These are phyloP conservation scores for Beta vulgaris DNA, from an alignment of 148 eudicot genomes.

Conservation along the genomic window DNA sequence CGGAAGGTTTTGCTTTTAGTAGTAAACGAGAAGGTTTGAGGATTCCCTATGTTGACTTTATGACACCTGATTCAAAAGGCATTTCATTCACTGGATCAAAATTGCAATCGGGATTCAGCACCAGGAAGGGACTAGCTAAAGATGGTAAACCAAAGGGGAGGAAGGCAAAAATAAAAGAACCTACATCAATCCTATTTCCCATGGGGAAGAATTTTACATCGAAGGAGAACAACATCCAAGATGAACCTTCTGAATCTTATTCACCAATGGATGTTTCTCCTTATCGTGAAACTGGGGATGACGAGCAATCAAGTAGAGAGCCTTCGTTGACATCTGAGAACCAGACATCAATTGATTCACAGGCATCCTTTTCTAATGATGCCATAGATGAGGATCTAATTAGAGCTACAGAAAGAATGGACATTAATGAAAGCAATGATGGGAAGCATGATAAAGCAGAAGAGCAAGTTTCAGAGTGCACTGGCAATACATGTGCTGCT, in stretches of 20 bases:
- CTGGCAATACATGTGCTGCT: constrained; percentile 25
- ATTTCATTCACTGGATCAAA: constrained; percentile 36
- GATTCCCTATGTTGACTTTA: constrained; percentile 44
- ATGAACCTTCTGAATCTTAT: constrained; percentile 57
- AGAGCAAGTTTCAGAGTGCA: constrained; percentile 31
- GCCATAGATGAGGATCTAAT: constrained; percentile 51
- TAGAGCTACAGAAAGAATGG: constrained; percentile 50
- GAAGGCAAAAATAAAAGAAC: constrained; percentile 54
- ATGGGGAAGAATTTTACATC: constrained; percentile 35
- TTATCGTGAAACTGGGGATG: constrained; percentile 45
- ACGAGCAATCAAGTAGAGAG: constrained; percentile 34
- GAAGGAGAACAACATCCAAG: constrained; percentile 35
- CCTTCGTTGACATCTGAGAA: constrained; percentile 45
- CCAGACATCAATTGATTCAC: constrained; percentile 31
- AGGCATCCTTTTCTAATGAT: constrained; percentile 26
- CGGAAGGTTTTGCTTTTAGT: constrained; percentile 40
- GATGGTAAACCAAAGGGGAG: constrained; percentile 48
- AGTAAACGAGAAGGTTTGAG: constrained; percentile 34
- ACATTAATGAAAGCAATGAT: constrained; percentile 44
- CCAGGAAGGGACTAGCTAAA: constrained; percentile 50
- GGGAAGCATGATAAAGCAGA: constrained; percentile 26
- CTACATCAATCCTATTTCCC: constrained; percentile 31
- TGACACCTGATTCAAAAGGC: constrained; percentile 43
- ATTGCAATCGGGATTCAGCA: constrained; percentile 41
- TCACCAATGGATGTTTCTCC: constrained; percentile 98